phyloP scores from a whole-genome alignment of 148 eudicot species.

The Rhododendron griersonianum region DNA sequence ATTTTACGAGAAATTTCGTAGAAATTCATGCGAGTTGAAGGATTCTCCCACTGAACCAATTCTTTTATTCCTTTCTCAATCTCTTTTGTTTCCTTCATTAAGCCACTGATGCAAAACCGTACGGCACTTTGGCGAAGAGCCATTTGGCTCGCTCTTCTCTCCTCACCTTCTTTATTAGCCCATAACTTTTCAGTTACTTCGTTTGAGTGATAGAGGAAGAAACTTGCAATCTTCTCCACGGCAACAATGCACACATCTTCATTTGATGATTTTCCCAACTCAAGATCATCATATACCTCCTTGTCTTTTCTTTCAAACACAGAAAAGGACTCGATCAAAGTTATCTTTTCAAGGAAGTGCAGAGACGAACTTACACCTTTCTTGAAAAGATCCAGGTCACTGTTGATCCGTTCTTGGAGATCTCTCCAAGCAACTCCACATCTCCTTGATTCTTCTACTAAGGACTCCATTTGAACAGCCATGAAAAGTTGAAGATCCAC shows the following conservation, averaged over 20 bases:
- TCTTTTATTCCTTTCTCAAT: constrained; percentile 28
- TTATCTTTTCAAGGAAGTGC: constrained; percentile 22
- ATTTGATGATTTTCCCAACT: constrained; percentile 23
- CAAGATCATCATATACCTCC: constrained; percentile 19
- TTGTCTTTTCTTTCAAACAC: constrained; percentile 8
- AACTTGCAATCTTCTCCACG: constrained; percentile 11
- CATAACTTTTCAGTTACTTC: constrained; percentile 10
- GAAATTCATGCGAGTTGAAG: constrained; percentile 19
- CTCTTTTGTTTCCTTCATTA: constrained; percentile 32
- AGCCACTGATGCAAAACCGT: constrained; percentile 33
- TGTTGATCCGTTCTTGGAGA: constrained; percentile 26
- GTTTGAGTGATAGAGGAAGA: constrained; percentile 21
- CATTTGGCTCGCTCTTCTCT: constrained; percentile 15
- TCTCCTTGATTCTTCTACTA: constrained; percentile 14
- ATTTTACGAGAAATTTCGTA: constrained; percentile 2
- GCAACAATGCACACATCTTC: constrained; percentile 5
- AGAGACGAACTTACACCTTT: constrained; percentile 19
- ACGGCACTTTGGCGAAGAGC: constrained; percentile 22
- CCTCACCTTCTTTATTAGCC: constrained; percentile 9
- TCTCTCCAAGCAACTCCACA: constrained; percentile 21
- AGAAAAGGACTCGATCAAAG: constrained; percentile 2
- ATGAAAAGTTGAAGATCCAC: constrained; percentile 29
- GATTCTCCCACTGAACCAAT: constrained; percentile 29
- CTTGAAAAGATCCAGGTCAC: constrained; percentile 30
- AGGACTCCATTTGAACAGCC: constrained; percentile 16